Percentiles rank a stretch among this genome's conserved stretches.
phyloP scores from a whole-genome alignment of 345 rosid species.

The Citrus reticulata region DNA sequence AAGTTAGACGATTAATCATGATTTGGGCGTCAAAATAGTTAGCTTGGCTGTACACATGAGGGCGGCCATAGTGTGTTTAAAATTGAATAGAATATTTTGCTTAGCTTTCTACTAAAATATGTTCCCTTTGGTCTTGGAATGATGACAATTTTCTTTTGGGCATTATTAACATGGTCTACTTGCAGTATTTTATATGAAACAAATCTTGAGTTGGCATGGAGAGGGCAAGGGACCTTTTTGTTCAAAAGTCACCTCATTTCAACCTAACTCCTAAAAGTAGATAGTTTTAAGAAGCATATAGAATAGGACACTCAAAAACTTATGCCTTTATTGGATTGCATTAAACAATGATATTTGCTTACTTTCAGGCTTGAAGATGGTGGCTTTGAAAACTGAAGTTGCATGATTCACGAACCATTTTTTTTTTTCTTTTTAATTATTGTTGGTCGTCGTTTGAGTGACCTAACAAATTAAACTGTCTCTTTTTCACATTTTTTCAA shows the following conservation, averaged over 20 bases:
- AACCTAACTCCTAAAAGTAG: neutral
- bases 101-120: slow-evolving; percentile 5
- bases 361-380: neutral
- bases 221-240: neutral
- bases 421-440: neutral
- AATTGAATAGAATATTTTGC: neutral
- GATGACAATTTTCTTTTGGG: neutral
- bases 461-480: neutral
- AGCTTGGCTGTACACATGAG: slow-evolving; percentile 4
- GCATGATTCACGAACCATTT: too few species aligned
- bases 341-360: neutral
- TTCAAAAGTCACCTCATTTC: neutral
- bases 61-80: neutral
- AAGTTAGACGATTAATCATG: neutral
- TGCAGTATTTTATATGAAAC: slow-evolving; percentile 1
- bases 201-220: slow-evolving; percentile 14
- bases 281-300: neutral
- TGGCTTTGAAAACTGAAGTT: neutral
- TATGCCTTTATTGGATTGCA: neutral
- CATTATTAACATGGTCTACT: slow-evolving; percentile 38
- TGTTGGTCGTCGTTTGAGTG: neutral
- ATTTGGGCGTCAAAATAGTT: slow-evolving; percentile 2
- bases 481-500: neutral
- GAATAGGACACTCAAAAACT: neutral
- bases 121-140: slow-evolving; percentile 22